phyloP scores from a whole-genome alignment of 1,284 basidiomycete species.

The Volvariella surrecta region DNA sequence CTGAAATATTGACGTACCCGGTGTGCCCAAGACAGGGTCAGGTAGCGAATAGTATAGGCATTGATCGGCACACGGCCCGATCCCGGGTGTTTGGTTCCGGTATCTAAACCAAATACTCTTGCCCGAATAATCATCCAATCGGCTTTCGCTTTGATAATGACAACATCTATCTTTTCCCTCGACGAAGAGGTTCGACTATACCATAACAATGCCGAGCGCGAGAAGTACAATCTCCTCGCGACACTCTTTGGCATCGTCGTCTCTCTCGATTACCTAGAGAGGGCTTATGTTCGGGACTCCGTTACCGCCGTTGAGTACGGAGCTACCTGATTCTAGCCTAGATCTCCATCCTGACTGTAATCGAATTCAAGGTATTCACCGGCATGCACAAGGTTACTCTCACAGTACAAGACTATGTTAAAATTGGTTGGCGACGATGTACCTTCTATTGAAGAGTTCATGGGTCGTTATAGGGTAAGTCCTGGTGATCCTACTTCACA shows the following conservation, averaged over 20 bases:
- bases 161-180: too few relatives aligned
- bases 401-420: constrained; percentile 95
- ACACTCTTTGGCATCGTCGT: constrained; percentile 92
- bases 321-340: neutral
- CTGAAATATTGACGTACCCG: too few relatives aligned
- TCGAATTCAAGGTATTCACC: constrained; percentile 72
- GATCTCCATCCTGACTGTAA: neutral
- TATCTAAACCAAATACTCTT: too few relatives aligned
- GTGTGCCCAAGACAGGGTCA: too few relatives aligned
- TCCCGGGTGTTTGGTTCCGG: too few relatives aligned
- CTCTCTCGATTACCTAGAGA: constrained; percentile 88
- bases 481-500: neutral
- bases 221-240: constrained; percentile 82
- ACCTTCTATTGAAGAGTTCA: constrained; percentile 81
- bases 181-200: constrained; percentile 93
- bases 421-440: constrained; percentile 88
- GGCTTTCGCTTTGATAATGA: too few relatives aligned
- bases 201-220: constrained; percentile 83
- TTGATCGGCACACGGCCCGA: too few relatives aligned
- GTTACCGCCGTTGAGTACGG: constrained; percentile 86
- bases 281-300: constrained; percentile 91
- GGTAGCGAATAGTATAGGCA: too few relatives aligned
- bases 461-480: constrained; percentile 80
- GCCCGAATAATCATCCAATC: too few relatives aligned
- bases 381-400: constrained; percentile 85